A percentile compares a stretch with the other conserved stretches of the same genome.
phyloP scores from a whole-genome alignment of 768 basidiomycete genomes.

The Vararia minispora region DNA sequence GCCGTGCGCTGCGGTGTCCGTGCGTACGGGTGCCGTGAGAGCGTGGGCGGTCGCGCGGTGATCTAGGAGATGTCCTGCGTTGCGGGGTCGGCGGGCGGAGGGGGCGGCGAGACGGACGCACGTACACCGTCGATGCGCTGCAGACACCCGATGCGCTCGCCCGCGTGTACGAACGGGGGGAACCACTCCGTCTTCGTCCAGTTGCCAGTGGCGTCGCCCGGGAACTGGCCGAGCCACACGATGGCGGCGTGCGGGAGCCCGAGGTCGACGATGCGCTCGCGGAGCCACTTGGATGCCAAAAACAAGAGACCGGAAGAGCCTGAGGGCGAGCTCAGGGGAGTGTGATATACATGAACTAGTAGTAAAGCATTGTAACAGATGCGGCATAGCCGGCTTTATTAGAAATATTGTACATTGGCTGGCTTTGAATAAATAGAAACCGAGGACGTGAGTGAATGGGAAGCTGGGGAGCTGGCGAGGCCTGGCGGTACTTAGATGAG shows the following conservation, averaged over 20 bases:
- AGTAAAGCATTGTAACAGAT: too few relatives aligned
- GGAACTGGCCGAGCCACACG: conserved; percentile 19
- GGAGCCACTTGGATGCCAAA: conserved; percentile 18
- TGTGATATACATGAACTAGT: too few relatives aligned
- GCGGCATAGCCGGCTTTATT: too few relatives aligned
- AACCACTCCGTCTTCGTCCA: conserved; percentile 21
- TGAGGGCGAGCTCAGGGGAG: too few relatives aligned
- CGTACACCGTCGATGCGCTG: conserved; percentile 14
- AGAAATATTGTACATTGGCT: too few relatives aligned
- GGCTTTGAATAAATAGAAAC: too few relatives aligned
- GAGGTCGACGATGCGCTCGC: conserved; percentile 15
- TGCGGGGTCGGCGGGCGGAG: not conserved
- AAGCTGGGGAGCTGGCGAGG: too few relatives aligned
- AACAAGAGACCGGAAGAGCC: too few relatives aligned
- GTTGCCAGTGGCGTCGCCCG: conserved; percentile 17
- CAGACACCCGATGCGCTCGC: conserved; percentile 12
- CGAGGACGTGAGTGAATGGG: too few relatives aligned
- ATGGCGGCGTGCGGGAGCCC: too few relatives aligned
- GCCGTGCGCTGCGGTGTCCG: conserved; percentile 5
- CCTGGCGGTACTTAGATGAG: too few relatives aligned
- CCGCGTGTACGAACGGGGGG: conserved; percentile 15
- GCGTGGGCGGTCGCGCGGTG: conserved; percentile 15
- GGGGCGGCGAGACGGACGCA: not conserved
- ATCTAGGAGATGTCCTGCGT: conserved; percentile 17
- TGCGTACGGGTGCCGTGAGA: conserved; percentile 16